Evolutionary conservation across 495 filamentous ascomycete species (phyloP), one percentile per base, ranked within the genome.

Genomic region (Penicillium nucicola): DNA sequence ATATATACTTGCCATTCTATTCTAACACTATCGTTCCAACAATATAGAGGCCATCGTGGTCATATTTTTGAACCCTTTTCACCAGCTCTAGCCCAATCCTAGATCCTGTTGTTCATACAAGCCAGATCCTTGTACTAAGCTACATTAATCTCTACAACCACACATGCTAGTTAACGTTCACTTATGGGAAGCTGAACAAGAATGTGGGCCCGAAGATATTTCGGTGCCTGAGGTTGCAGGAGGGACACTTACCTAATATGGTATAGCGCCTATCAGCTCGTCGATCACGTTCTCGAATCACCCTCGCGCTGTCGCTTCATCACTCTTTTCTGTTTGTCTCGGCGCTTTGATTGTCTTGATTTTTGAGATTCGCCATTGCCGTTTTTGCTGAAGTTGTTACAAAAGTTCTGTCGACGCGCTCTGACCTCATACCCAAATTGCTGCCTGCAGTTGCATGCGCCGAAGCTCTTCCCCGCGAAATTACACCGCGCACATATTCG

Each of bases 401-500:
- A 3, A 23, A 25, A 5, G 2, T 17, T 19, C 2, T 20, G 15
- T 31, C 42, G 31, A 28, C 35, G 31, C 36, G 23, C 9, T 42
- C n/a, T 53, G 40, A 37, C 37, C 43, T 23, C 17, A 38, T 48
- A 20, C 46, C 44, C 54, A 46, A 47, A 50, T 39, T 55, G 56
- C 48, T 60, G 57, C 61, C 61, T 64, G 56, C 55, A 57, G 54
- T 58, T 60, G 60, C 58, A 70, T 70, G 69, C 67, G 68, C 64
- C 63, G 60, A 58, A 66, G 63, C 60, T 58, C 55, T 62, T 70
- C 66, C 62, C 62, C 62, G 65, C 66, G 60, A 63, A 64, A 58
- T 55, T 58, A 53, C 37, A 55, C 60, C 52, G 50, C 64, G 62
- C 62, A 55, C 56, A 57, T 45, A 48, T 54, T 49, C 53, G 52